phyloP scores from a whole-genome alignment of 2,329 filamentous ascomycete genomes.

The Xylaria sp. region DNA sequence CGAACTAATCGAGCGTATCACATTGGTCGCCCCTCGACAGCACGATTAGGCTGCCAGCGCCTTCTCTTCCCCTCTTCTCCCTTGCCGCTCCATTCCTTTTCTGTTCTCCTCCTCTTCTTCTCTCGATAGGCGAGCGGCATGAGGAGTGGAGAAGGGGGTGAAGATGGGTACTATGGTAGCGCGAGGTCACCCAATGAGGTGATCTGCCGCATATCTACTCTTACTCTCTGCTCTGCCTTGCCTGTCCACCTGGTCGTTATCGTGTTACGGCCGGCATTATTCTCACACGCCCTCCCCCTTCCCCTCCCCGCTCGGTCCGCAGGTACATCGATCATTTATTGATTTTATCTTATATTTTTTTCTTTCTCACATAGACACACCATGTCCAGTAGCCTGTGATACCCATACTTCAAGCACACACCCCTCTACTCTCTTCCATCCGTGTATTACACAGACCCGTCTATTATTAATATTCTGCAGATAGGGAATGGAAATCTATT shows the following conservation, averaged over 20 bases:
- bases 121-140: neutral
- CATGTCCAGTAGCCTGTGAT: neutral
- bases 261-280: neutral
- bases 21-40: neutral
- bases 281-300: neutral
- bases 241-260: neutral
- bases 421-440: neutral
- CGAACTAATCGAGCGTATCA: neutral
- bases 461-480: neutral
- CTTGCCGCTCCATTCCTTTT: neutral
- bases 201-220: neutral
- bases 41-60: too few species aligned
- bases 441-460: neutral
- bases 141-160: neutral
- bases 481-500: neutral
- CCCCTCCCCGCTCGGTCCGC: neutral
- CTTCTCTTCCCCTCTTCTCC: too few species aligned
- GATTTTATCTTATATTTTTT: too few species aligned
- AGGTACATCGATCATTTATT: neutral
- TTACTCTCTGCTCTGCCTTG: neutral
- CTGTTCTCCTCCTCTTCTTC: neutral
- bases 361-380: neutral
- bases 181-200: conserved; percentile 11
- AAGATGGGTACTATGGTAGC: neutral
- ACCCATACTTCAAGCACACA: neutral